phyloP scores from a whole-genome alignment of 495 filamentous ascomycete genomes.

The Physcia stellaris region DNA sequence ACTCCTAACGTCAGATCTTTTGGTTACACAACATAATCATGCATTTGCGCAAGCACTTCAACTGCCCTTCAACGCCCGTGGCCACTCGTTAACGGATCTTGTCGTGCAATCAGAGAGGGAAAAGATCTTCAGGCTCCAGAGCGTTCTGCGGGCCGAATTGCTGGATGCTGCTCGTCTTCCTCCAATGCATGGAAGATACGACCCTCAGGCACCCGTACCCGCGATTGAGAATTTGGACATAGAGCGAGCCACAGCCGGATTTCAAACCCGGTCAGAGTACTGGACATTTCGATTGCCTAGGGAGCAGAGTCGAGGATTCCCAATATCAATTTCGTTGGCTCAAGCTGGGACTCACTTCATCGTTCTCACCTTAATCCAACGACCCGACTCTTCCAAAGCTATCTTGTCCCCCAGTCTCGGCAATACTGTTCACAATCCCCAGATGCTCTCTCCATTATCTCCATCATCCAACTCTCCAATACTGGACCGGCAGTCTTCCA shows the following conservation, averaged over 20 bases:
- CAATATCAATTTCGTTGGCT: slow-evolving; percentile 15
- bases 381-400: slow-evolving; percentile 8
- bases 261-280: slow-evolving; percentile 16
- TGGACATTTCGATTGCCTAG: slow-evolving; percentile 18
- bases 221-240: slow-evolving; percentile 17
- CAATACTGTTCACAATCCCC: slow-evolving; percentile 5
- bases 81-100: slow-evolving; percentile 13
- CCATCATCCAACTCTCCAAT: slow-evolving; percentile 8
- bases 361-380: slow-evolving; percentile 15
- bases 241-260: slow-evolving; percentile 13
- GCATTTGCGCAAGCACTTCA: slow-evolving; percentile 15
- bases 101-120: slow-evolving; percentile 15
- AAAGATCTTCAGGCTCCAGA: slow-evolving; percentile 17
- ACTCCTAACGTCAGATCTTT: slow-evolving; percentile 15
- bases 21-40: slow-evolving; percentile 16
- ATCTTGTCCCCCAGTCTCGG: slow-evolving; percentile 11
- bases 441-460: slow-evolving; percentile 7
- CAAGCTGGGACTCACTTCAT: slow-evolving; percentile 15
- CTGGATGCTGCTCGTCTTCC: slow-evolving; percentile 14
- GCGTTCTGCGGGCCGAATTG: slow-evolving; percentile 14
- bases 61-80: slow-evolving; percentile 9
- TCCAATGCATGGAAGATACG: slow-evolving; percentile 11
- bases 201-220: slow-evolving; percentile 11
- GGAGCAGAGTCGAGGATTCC: slow-evolving; percentile 16
- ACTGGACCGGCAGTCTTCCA: slow-evolving; percentile 8